phyloP scores from a whole-genome alignment of 176 grass and related monocot species.

The Bolboschoenus planiculmis region DNA sequence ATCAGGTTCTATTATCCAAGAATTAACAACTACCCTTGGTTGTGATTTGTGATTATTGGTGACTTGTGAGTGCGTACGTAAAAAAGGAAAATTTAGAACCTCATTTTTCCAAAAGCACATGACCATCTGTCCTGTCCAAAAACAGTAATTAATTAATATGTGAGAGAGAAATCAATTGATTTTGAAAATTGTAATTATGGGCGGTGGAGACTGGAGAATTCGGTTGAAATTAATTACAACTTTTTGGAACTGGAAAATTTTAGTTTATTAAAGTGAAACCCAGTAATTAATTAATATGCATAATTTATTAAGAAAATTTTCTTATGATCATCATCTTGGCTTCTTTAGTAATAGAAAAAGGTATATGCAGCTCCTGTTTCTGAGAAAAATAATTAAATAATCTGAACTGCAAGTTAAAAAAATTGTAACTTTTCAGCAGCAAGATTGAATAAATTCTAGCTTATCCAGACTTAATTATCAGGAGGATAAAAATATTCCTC shows the following conservation, averaged over 20 bases:
- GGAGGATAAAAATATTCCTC: slow-evolving; percentile 8
- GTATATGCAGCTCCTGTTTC: not conserved
- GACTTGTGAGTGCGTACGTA: not conserved
- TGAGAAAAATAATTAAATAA: not conserved
- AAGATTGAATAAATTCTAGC: not conserved
- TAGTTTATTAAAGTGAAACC: too few relatives aligned
- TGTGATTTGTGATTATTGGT: too few relatives aligned
- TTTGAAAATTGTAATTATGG: not conserved
- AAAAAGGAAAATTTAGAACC: not conserved
- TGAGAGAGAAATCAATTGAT: not conserved
- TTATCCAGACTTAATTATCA: not conserved
- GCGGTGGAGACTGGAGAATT: not conserved
- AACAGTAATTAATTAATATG: not conserved
- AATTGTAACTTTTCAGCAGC: not conserved
- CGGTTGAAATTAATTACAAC: not conserved
- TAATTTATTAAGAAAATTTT: not conserved
- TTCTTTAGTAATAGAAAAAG: not conserved
- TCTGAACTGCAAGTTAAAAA: not conserved
- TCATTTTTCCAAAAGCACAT: slow-evolving; percentile 11
- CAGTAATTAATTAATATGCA: not conserved
- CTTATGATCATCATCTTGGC: not conserved
- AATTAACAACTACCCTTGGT: not conserved
- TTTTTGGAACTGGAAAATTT: too few relatives aligned
- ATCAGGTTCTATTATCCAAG: not conserved
- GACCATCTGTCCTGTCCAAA: not conserved